phyloP scores from a whole-genome alignment of 2,329 filamentous ascomycete genomes.

The Scedosporium aurantiacum region DNA sequence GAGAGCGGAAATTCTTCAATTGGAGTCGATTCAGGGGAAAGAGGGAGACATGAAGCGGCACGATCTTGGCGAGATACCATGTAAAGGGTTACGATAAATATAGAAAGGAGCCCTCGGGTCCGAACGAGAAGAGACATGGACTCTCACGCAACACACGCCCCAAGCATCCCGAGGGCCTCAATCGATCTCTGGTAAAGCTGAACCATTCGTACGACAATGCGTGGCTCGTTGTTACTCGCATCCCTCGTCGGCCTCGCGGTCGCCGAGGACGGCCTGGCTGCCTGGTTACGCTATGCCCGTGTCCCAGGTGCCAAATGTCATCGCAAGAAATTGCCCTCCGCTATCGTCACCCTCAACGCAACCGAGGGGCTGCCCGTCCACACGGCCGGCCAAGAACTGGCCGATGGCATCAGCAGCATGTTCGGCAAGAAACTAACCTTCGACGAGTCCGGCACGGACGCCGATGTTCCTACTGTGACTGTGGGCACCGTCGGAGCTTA shows the following conservation, averaged over 20 bases:
- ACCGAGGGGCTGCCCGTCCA: conserved; percentile 44
- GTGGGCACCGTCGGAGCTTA: conserved; percentile 15
- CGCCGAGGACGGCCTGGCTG: conserved; percentile 50
- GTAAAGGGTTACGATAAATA: too few relatives aligned
- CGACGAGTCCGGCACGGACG: neutral
- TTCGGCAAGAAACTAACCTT: conserved; percentile 35
- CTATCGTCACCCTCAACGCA: conserved; percentile 42
- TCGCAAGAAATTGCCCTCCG: conserved; percentile 30
- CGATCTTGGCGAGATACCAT: too few relatives aligned
- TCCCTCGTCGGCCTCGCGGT: conserved; percentile 22
- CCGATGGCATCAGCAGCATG: conserved; percentile 45
- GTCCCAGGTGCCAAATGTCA: conserved; percentile 23
- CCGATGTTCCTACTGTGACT: conserved; percentile 9
- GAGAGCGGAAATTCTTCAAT: too few relatives aligned
- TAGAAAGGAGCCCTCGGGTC: too few relatives aligned
- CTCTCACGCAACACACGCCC: neutral
- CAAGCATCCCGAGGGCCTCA: neutral
- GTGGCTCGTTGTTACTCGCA: conserved; percentile 16
- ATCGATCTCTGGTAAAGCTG: neutral
- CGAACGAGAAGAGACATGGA: too few relatives aligned
- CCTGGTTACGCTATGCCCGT: conserved; percentile 54
- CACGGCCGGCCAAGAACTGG: conserved; percentile 47
- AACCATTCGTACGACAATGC: conserved; percentile 14
- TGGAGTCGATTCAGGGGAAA: too few relatives aligned
- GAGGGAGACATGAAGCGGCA: too few relatives aligned